Conservation (phyloP, 768 basidiomycete species). For the Epithele typhae region DNA sequence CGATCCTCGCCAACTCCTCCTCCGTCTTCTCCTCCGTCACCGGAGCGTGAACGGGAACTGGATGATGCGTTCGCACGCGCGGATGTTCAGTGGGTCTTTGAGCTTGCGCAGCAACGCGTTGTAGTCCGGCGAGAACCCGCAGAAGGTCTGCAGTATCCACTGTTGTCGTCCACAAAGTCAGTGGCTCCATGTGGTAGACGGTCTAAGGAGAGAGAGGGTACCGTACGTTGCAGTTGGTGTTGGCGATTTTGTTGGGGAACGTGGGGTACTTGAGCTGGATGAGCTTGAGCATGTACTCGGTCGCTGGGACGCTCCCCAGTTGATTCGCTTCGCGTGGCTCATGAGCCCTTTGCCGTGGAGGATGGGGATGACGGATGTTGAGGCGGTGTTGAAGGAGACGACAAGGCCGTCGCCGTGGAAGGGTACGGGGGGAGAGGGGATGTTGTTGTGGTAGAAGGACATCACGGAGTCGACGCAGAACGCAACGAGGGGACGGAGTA, state of each 20-base stretch:
- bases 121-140: slow-evolving; percentile 81
- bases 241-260: slow-evolving; percentile 82
- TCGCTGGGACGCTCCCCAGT: slow-evolving; percentile 87
- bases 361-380: slow-evolving; percentile 88
- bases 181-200: background rate
- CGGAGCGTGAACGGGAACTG: slow-evolving; percentile 80
- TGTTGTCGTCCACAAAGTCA: slow-evolving; percentile 26
- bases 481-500: slow-evolving; percentile 83
- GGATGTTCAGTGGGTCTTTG: slow-evolving; percentile 61
- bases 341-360: slow-evolving; percentile 78
- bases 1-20: slow-evolving; percentile 75
- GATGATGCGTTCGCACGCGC: slow-evolving; percentile 62
- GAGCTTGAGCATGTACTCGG: slow-evolving; percentile 89
- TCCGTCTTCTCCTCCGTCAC: slow-evolving; percentile 82
- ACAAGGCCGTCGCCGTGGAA: slow-evolving; percentile 74
- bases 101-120: slow-evolving; percentile 58
- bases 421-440: slow-evolving; percentile 29
- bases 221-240: slow-evolving; percentile 71
- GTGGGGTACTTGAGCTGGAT: slow-evolving; percentile 94
- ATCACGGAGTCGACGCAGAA: slow-evolving; percentile 90
- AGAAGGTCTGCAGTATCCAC: slow-evolving; percentile 91
- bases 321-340: slow-evolving; percentile 85
- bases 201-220: background rate
- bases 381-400: slow-evolving; percentile 88
- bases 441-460: slow-evolving; percentile 84